phyloP scores from a whole-genome alignment of 2,329 filamentous ascomycete genomes.

The Endothia cerciana region DNA sequence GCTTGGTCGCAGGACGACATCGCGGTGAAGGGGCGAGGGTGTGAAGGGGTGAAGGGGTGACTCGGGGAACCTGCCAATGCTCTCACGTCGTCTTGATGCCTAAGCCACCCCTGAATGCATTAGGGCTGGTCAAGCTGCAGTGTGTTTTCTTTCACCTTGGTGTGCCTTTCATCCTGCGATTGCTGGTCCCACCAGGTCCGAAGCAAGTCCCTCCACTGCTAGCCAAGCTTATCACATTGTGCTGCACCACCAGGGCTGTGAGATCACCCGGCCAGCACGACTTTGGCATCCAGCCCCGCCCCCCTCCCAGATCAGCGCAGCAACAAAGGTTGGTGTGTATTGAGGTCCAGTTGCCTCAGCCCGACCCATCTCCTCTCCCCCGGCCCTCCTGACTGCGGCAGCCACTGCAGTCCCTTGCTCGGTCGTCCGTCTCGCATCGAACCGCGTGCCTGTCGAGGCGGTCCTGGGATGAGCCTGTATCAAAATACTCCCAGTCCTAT shows the following conservation, averaged over 20 bases:
- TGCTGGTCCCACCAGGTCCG: neutral
- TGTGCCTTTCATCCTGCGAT: neutral
- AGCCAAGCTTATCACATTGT: neutral
- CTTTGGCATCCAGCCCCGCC: neutral
- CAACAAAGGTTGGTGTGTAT: neutral
- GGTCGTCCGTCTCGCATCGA: neutral
- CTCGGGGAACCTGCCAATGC: neutral
- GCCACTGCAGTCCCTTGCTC: neutral
- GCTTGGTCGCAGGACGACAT: too few relatives aligned
- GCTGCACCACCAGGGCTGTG: neutral
- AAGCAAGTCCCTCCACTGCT: neutral
- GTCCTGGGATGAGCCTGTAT: constrained; percentile 25
- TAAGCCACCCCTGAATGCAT: neutral
- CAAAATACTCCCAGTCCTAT: constrained; percentile 36
- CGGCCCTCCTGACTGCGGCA: neutral
- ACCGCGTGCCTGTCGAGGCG: neutral
- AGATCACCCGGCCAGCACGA: neutral
- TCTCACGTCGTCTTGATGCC: neutral
- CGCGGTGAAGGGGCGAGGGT: too few relatives aligned
- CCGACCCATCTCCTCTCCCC: neutral
- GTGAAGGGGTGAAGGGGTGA: too few relatives aligned
- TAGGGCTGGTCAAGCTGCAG: neutral
- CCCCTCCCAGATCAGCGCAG: neutral
- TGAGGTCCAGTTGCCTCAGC: neutral
- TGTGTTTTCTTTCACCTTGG: neutral